These are phyloP conservation scores for Sporothrix brunneoviolacea DNA, from an alignment of 2,329 filamentous ascomycete genomes.

Conservation along the genomic window DNA sequence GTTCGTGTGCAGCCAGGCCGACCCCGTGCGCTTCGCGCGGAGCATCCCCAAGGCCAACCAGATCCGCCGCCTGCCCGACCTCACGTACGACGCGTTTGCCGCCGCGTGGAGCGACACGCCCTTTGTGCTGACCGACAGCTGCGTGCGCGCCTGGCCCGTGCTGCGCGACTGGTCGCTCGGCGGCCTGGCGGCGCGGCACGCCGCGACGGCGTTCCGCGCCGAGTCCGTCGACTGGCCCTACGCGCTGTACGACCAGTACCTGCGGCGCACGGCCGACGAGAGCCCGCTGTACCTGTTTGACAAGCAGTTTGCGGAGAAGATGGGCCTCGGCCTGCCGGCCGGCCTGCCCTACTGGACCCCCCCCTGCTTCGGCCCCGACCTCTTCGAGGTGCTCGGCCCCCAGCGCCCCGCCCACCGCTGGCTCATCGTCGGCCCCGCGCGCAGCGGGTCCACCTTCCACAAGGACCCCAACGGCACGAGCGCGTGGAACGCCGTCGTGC, in stretches of 20 bases:
- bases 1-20: conserved; percentile 78
- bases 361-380: conserved; percentile 75
- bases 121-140: conserved; percentile 68
- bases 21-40: conserved; percentile 57
- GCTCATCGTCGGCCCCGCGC: conserved; percentile 82
- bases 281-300: conserved; percentile 92
- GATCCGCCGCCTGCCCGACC: conserved; percentile 61
- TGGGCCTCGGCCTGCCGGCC: conserved; percentile 58
- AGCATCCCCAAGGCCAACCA: conserved; percentile 68
- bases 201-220: conserved; percentile 67
- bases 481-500: conserved; percentile 91
- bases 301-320: conserved; percentile 78
- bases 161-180: conserved; percentile 67
- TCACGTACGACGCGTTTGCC: conserved; percentile 68
- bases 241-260: conserved; percentile 73
- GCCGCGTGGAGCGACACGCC: conserved; percentile 70
- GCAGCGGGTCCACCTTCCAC: conserved; percentile 91
- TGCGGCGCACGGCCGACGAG: conserved; percentile 73
- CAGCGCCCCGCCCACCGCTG: conserved; percentile 84
- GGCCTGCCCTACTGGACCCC: conserved; percentile 66
- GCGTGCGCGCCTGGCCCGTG: conserved; percentile 75
- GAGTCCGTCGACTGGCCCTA: conserved; percentile 93
- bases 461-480: conserved; percentile 69
- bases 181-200: conserved; percentile 57
- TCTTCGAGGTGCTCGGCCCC: conserved; percentile 70